A percentile compares a stretch with the other conserved stretches of the same genome.
phyloP scores from a whole-genome alignment of 306 rosid species.

The Cotoneaster glaucophyllus region DNA sequence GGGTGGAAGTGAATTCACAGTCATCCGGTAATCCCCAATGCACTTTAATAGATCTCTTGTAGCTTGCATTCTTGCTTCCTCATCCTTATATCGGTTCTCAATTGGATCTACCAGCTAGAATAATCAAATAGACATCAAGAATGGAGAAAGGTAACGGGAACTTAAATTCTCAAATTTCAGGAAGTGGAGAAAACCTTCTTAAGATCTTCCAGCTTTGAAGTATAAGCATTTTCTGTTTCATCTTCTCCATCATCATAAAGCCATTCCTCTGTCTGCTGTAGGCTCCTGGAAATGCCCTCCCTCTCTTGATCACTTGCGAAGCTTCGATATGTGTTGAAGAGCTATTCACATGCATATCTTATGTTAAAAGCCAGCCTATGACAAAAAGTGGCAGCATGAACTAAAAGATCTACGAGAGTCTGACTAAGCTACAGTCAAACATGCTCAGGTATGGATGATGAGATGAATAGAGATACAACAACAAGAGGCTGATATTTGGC shows the following conservation, averaged over 20 bases:
- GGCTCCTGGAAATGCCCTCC: slow-evolving; percentile 58
- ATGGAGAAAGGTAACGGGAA: slow-evolving; percentile 14
- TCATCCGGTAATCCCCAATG: slow-evolving; percentile 30
- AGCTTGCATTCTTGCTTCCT: slow-evolving; percentile 64
- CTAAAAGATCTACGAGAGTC: slow-evolving; percentile 8
- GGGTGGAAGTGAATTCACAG: slow-evolving; percentile 31
- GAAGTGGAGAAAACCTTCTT: slow-evolving; percentile 51
- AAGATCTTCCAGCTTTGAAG: slow-evolving; percentile 63
- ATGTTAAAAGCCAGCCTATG: slow-evolving; percentile 16
- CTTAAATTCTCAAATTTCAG: slow-evolving; percentile 10
- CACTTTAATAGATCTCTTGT: slow-evolving; percentile 31
- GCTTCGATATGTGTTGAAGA: slow-evolving; percentile 68
- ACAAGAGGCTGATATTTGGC: neutral
- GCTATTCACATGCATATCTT: slow-evolving; percentile 49
- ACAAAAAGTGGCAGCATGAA: slow-evolving; percentile 10
- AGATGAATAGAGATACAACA: slow-evolving; percentile 6
- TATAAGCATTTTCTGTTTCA: slow-evolving; percentile 65
- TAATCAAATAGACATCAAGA: slow-evolving; percentile 6
- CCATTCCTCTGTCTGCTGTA: slow-evolving; percentile 89
- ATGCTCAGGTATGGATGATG: neutral
- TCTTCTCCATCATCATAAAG: slow-evolving; percentile 92
- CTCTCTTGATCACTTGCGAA: slow-evolving; percentile 71
- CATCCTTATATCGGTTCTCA: slow-evolving; percentile 59
- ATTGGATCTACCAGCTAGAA: slow-evolving; percentile 67
- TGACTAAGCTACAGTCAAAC: neutral